Conservation (phyloP, 148 eudicot species). For the Euryodendron excelsum region DNA sequence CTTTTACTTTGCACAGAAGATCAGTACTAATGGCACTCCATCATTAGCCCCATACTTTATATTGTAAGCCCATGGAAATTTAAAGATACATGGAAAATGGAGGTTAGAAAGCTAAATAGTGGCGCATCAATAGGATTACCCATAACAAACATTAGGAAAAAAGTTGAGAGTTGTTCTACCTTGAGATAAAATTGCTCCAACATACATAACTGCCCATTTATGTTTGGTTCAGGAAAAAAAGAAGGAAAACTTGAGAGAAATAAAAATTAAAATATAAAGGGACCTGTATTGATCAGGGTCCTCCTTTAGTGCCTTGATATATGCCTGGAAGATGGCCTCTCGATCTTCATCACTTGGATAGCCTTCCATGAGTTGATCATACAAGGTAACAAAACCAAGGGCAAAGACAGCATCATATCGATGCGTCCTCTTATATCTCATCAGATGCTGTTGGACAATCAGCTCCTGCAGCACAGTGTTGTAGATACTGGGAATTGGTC, state of each 20-base stretch:
- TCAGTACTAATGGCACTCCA: background rate
- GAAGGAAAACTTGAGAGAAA: background rate
- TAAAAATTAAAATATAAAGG: conserved; percentile 3
- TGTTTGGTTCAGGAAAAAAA: background rate
- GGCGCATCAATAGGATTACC: background rate
- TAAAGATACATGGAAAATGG: background rate
- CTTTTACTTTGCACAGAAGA: background rate
- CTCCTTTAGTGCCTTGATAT: conserved; percentile 79
- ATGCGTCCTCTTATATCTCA: conserved; percentile 78
- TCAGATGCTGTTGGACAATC: conserved; percentile 87
- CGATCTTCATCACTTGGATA: conserved; percentile 90
- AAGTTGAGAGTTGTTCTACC: too few relatives aligned
- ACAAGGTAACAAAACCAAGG: conserved; percentile 94
- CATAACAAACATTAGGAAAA: background rate
- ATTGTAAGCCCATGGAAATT: conserved; percentile 1
- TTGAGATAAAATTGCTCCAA: too few relatives aligned
- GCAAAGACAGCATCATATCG: conserved; percentile 92
- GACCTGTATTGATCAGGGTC: conserved; percentile 85
- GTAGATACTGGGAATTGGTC: conserved; percentile 93
- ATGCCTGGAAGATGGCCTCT: conserved; percentile 78
- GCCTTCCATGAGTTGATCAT: conserved; percentile 98
- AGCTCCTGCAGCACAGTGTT: conserved; percentile 90
- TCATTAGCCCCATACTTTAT: background rate
- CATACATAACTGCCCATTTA: too few relatives aligned
- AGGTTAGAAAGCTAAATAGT: conserved; percentile 3